phyloP scores from a whole-genome alignment of 176 grass and related monocot genomes.

The maize (Zea mays) region DNA sequence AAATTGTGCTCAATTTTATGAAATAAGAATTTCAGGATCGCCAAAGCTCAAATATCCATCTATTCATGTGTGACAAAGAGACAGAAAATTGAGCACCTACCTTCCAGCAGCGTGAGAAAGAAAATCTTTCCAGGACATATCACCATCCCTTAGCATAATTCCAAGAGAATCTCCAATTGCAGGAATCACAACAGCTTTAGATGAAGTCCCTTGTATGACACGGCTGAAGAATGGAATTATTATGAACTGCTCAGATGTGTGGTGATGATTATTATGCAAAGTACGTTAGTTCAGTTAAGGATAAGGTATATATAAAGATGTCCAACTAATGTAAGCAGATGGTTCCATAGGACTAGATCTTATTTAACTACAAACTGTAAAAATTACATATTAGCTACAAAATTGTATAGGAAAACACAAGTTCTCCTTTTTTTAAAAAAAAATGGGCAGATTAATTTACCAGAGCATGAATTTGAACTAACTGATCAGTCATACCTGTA shows the following conservation, averaged over 20 bases:
- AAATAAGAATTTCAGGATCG: neutral
- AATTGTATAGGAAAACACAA: neutral
- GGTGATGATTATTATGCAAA: neutral
- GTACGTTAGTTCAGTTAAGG: neutral
- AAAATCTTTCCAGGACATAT: conserved; percentile 90
- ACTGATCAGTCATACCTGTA: conserved; percentile 65
- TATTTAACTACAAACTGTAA: neutral
- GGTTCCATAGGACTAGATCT: neutral
- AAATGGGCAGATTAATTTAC: conserved; percentile 7
- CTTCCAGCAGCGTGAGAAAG: conserved; percentile 53
- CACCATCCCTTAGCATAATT: conserved; percentile 67
- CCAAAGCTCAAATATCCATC: neutral
- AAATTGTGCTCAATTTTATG: neutral
- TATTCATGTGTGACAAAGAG: conserved; percentile 12
- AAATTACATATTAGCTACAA: neutral
- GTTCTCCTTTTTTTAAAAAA: neutral
- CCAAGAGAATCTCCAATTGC: conserved; percentile 50
- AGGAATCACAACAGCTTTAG: conserved; percentile 79
- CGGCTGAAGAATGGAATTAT: conserved; percentile 50
- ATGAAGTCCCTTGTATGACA: conserved; percentile 66
- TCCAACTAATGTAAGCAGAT: neutral
- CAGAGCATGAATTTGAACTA: neutral
- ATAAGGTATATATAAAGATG: neutral
- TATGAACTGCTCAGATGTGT: conserved; percentile 7
- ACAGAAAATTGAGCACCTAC: conserved; percentile 29